Evolutionary conservation across 1,139 yeast genomes (phyloP), one percentile per base, ranked within the genome.

Genomic region (Suhomyces wounanorum): DNA sequence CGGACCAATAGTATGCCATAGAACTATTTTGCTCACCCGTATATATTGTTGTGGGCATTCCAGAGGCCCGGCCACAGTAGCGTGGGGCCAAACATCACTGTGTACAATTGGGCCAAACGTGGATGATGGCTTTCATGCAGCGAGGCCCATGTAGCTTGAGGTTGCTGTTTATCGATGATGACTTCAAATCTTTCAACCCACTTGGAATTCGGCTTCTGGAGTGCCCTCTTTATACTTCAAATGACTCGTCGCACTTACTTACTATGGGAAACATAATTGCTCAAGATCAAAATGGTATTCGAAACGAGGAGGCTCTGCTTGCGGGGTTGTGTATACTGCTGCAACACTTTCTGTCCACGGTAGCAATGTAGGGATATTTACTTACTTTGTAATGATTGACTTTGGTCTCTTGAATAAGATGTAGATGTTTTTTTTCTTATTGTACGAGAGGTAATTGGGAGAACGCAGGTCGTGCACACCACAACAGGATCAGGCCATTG

Each of bases 401-500:
- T 40, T 40, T 40, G 42, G 31, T 40, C 42, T 40, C 18, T 40
- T 14, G 43, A n/a, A 10, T 33, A 35, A 31, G 14, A 14, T 23
- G 31, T 28, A 23, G 35, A 41, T 25, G 31, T 45, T 44, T 47
- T 42, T 47, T 47, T 47, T 53, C 50, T 47, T 42, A 42, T 43
- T 48, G 49, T 45, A 51, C 45, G 47, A 38, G 31, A 40, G 43
- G 41, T 46, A 41, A 52, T 50, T 54, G 53, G 52, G 37, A 37
- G 46, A 44, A 33, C 28, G 38, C 14, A 8, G 38, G 54, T 56
- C 61, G 60, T 52, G 36, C 40, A 13, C 38, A 51, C 48, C 55
- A 62, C 62, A 58, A 59, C 54, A 43, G 33, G 33, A 48, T 48
- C 47, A 48, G 47, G 41, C 47, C 44, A 48, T 47, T 39, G 51